phyloP scores from a whole-genome alignment of 2,329 filamentous ascomycete species.

The Cladosporium sp. region DNA sequence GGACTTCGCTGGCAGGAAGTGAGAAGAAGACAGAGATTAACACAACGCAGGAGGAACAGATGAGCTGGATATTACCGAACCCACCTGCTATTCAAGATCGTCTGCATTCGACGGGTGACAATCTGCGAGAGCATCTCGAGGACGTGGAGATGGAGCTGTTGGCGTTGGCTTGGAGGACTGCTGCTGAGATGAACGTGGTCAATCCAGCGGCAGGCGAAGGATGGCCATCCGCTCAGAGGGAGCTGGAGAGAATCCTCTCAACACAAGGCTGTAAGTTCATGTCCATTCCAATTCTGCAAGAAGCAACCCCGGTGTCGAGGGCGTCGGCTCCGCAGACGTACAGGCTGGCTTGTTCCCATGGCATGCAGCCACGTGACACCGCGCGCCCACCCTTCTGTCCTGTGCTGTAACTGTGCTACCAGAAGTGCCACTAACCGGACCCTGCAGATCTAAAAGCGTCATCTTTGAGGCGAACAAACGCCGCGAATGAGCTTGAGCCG shows the following conservation, averaged over 20 bases:
- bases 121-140: conserved; percentile 46
- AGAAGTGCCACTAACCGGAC: conserved; percentile 16
- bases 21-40: not conserved
- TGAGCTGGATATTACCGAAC: conserved; percentile 28
- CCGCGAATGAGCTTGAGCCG: not conserved
- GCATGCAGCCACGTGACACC: no score
- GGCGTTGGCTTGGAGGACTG: conserved; percentile 43
- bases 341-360: no score
- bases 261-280: conserved; percentile 24
- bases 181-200: conserved; percentile 20
- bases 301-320: no score
- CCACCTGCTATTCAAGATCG: conserved; percentile 20
- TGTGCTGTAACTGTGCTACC: not conserved
- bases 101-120: conserved; percentile 20
- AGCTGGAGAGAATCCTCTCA: conserved; percentile 31
- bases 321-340: no score
- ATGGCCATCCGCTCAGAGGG: conserved; percentile 28
- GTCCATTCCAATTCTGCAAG: conserved; percentile 19
- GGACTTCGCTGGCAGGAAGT: not conserved
- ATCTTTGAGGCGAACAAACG: conserved; percentile 9
- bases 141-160: conserved; percentile 56
- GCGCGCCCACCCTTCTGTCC: no score
- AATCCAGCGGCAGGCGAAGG: conserved; percentile 26
- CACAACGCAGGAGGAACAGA: conserved; percentile 13
- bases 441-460: conserved; percentile 12